These are phyloP conservation scores for Murraya koenigii DNA, from an alignment of 345 rosid species.

Conservation along the genomic window DNA sequence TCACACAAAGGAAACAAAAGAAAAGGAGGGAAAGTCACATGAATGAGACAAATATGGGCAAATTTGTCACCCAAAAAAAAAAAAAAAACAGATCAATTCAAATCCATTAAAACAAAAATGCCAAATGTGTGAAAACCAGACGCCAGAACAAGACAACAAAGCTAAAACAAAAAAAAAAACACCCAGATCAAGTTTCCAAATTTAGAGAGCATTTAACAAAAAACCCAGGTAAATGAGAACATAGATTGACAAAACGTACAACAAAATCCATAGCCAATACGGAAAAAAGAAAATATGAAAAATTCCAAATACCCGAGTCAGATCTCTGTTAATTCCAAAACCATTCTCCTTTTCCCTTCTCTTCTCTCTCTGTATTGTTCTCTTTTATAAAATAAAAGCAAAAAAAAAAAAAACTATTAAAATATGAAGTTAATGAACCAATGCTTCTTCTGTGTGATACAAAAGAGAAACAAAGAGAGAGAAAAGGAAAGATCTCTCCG, in stretches of 20 bases:
- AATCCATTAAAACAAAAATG: neutral
- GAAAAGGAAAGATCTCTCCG: conserved; percentile 9
- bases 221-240: neutral
- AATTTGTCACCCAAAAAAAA: neutral
- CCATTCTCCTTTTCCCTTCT: neutral
- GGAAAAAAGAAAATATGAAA: neutral
- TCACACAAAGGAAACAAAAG: neutral
- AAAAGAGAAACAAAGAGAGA: neutral
- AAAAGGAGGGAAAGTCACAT: neutral
- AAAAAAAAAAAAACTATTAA: neutral
- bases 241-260: neutral
- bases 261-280: neutral
- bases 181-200: conserved; percentile 1
- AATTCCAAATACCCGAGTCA: conserved; percentile 11
- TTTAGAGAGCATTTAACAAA: neutral
- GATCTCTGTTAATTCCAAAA: conserved; percentile 10
- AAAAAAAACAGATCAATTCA: neutral
- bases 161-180: neutral
- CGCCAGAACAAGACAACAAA: neutral
- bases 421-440: neutral
- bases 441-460: neutral
- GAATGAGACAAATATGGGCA: neutral
- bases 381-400: neutral
- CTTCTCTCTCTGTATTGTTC: too few relatives aligned
- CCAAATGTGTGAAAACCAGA: conserved; percentile 2